Evolutionary conservation across 1,284 basidiomycete genomes (phyloP).

Genomic region (Microbotryum silenes-acaulis): DNA sequence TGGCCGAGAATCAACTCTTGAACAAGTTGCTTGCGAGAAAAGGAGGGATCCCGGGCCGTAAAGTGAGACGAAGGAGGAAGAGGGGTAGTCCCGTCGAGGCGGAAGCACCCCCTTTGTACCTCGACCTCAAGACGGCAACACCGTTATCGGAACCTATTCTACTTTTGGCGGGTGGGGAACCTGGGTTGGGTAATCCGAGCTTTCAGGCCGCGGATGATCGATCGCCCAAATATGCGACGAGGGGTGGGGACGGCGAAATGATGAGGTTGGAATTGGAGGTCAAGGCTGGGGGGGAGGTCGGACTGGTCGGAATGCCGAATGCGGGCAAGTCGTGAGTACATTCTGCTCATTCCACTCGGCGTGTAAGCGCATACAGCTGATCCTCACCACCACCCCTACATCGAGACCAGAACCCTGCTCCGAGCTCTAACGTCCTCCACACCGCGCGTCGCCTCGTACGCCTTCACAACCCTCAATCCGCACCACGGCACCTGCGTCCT

Average conservation of each 20-base stretch:
- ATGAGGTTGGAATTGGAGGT: slow-evolving; percentile 83
- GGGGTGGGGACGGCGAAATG: slow-evolving; percentile 69
- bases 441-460: slow-evolving; percentile 82
- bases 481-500: slow-evolving; percentile 83
- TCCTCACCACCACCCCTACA: background rate
- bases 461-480: slow-evolving; percentile 92
- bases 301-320: slow-evolving; percentile 92
- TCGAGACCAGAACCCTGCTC: slow-evolving; percentile 56
- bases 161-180: slow-evolving; percentile 67
- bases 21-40: slow-evolving; percentile 27
- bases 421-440: slow-evolving; percentile 80
- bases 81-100: slow-evolving; percentile 53
- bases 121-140: slow-evolving; percentile 49
- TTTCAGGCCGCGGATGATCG: slow-evolving; percentile 42
- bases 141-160: slow-evolving; percentile 53
- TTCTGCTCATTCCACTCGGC: background rate
- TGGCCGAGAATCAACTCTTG: slow-evolving; percentile 27
- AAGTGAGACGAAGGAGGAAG: slow-evolving; percentile 24
- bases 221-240: slow-evolving; percentile 43
- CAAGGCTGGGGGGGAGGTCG: slow-evolving; percentile 88
- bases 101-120: slow-evolving; percentile 53
- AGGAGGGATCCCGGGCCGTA: slow-evolving; percentile 23
- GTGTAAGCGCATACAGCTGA: background rate
- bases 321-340: slow-evolving; percentile 51
- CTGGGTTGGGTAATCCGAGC: slow-evolving; percentile 74